Percentiles rank a stretch among this genome's conserved stretches.
phyloP scores from a whole-genome alignment of 2,329 filamentous ascomycete genomes.

The Microcera coccophila region DNA sequence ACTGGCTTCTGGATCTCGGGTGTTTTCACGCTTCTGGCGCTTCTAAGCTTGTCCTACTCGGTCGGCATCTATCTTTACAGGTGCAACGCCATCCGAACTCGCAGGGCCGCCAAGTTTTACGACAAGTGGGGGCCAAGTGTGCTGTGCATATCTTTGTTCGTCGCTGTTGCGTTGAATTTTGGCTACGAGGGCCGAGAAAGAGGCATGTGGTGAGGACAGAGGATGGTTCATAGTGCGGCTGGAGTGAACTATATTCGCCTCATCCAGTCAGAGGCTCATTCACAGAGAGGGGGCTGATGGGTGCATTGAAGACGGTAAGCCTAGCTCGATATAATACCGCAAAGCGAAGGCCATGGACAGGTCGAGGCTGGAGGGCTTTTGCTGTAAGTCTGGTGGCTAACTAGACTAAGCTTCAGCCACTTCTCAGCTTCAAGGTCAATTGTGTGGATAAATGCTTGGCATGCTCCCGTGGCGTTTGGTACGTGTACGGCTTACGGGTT shows the following conservation, averaged over 20 bases:
- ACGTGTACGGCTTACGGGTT: too few relatives aligned
- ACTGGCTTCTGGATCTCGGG: constrained; percentile 66
- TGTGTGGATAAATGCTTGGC: too few relatives aligned
- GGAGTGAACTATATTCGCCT: background rate
- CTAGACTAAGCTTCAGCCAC: too few relatives aligned
- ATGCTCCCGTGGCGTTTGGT: too few relatives aligned
- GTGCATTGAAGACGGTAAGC: too few relatives aligned
- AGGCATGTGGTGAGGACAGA: constrained; percentile 43
- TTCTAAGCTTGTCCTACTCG: constrained; percentile 75
- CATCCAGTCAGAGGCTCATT: background rate
- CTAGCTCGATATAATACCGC: too few relatives aligned
- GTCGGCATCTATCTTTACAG: constrained; percentile 84
- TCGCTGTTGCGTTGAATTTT: constrained; percentile 76
- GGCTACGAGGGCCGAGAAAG: constrained; percentile 67
- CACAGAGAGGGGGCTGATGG: background rate
- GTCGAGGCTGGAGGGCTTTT: too few relatives aligned
- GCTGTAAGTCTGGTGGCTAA: too few relatives aligned
- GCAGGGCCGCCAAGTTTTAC: constrained; percentile 85
- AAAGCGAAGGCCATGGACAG: too few relatives aligned
- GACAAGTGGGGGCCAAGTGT: constrained; percentile 80
- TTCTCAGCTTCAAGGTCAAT: too few relatives aligned
- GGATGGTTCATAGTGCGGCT: background rate
- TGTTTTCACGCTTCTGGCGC: constrained; percentile 77
- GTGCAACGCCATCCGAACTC: constrained; percentile 75
- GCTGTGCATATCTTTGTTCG: constrained; percentile 69